Conservation (phyloP, 768 basidiomycete species). For the Termitomyces sp. region DNA sequence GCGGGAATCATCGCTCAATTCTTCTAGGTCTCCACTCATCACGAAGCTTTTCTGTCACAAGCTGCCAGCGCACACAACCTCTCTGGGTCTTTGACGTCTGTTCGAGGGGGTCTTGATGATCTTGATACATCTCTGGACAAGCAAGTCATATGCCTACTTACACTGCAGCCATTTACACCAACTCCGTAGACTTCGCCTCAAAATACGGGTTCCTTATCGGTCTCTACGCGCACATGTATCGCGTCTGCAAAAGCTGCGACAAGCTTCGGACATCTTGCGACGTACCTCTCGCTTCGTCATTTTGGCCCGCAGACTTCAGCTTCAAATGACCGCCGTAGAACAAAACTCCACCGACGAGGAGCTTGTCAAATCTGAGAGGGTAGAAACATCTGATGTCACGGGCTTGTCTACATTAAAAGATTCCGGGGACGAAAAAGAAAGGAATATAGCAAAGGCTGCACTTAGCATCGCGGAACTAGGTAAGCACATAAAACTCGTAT, state of each 20-base stretch:
- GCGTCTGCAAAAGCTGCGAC: slow-evolving; percentile 72
- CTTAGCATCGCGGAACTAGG: slow-evolving; percentile 88
- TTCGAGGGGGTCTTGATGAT: slow-evolving; percentile 65
- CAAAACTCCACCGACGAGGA: slow-evolving; percentile 16
- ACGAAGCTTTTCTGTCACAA: slow-evolving; percentile 75
- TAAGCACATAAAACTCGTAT: slow-evolving; percentile 31
- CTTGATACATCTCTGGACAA: slow-evolving; percentile 74
- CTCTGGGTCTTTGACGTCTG: slow-evolving; percentile 59
- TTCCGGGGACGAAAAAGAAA: slow-evolving; percentile 74
- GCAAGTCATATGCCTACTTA: slow-evolving; percentile 31
- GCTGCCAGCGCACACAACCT: slow-evolving; percentile 73
- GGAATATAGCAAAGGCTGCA: slow-evolving; percentile 90
- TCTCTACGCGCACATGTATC: slow-evolving; percentile 65
- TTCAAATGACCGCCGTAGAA: slow-evolving; percentile 76
- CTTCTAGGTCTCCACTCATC: slow-evolving; percentile 71
- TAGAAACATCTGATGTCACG: slow-evolving; percentile 9
- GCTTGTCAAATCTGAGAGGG: slow-evolving; percentile 7
- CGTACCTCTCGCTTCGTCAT: slow-evolving; percentile 81
- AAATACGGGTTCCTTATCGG: slow-evolving; percentile 82
- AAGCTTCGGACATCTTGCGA: slow-evolving; percentile 79
- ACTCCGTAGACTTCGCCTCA: slow-evolving; percentile 61
- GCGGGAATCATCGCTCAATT: background rate
- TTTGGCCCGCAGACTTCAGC: slow-evolving; percentile 74
- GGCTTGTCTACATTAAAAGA: slow-evolving; percentile 22
- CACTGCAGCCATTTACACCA: slow-evolving; percentile 17